A percentile compares a stretch with the other conserved stretches of the same genome.
phyloP scores from a whole-genome alignment of 2,329 filamentous ascomycete species.

The Colletotrichum acutatum region DNA sequence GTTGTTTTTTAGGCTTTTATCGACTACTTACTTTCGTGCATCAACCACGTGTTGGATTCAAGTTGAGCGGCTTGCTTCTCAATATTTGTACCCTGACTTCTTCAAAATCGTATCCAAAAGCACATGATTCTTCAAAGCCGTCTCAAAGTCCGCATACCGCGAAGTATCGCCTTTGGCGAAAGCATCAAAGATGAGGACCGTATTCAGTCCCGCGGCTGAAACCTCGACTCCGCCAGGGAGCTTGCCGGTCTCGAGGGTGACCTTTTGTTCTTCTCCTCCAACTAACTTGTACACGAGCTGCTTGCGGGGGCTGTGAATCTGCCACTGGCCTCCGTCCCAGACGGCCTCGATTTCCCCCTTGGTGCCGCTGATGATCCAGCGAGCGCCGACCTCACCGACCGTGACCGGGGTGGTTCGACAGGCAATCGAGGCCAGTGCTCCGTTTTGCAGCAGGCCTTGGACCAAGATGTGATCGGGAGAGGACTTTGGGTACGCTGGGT shows the following conservation, averaged over 20 bases:
- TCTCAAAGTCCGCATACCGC: slow-evolving; percentile 37
- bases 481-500: slow-evolving; percentile 41
- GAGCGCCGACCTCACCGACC: slow-evolving; percentile 40
- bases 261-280: slow-evolving; percentile 18
- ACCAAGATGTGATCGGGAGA: slow-evolving; percentile 48
- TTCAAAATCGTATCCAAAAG: slow-evolving; percentile 39
- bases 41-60: no score
- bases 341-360: slow-evolving; percentile 47
- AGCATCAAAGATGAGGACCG: slow-evolving; percentile 37
- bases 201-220: slow-evolving; percentile 34
- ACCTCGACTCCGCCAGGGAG: slow-evolving; percentile 26
- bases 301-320: slow-evolving; percentile 25
- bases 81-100: slow-evolving; percentile 11
- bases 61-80: background rate
- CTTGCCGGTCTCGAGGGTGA: slow-evolving; percentile 28
- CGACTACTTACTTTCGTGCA: no score
- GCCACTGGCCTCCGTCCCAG: slow-evolving; percentile 31
- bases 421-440: slow-evolving; percentile 43
- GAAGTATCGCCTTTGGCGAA: slow-evolving; percentile 38
- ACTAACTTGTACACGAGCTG: slow-evolving; percentile 37
- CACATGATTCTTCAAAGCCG: slow-evolving; percentile 38
- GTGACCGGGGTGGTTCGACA: slow-evolving; percentile 38
- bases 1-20: no score
- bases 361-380: slow-evolving; percentile 50
- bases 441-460: slow-evolving; percentile 45